Evolutionary conservation across 305 asterid species (phyloP).

Genomic region (Plantago lanceolata): DNA sequence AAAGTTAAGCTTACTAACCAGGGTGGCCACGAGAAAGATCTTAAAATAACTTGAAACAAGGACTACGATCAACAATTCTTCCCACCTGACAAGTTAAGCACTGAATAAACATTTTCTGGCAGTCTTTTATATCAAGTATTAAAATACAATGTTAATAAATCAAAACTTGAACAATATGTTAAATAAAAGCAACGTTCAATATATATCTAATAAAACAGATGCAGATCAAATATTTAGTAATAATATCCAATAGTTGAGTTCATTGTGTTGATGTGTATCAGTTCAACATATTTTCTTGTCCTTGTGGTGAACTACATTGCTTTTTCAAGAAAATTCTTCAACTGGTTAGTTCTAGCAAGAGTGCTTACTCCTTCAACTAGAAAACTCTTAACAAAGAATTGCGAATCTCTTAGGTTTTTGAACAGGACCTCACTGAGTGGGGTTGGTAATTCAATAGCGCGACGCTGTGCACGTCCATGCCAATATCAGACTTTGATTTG

Average conservation of each 20-base stretch:
- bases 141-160: background rate
- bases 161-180: background rate
- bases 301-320: background rate
- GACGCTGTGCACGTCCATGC: background rate
- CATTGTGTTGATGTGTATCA: constrained; percentile 4
- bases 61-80: constrained; percentile 45
- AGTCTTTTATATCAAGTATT: background rate
- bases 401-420: background rate
- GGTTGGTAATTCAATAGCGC: background rate
- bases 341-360: background rate
- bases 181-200: background rate
- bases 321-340: background rate
- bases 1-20: constrained; percentile 39
- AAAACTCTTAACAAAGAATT: background rate
- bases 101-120: constrained; percentile 16
- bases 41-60: constrained; percentile 81
- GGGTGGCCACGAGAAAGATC: constrained; percentile 69
- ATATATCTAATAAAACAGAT: background rate
- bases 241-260: constrained; percentile 11
- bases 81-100: constrained; percentile 47
- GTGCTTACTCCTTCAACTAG: background rate
- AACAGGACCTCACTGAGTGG: background rate
- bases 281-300: background rate
- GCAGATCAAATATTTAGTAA: background rate
- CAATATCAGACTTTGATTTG: background rate